A percentile compares a stretch with the other conserved stretches of the same genome.
These are phyloP conservation scores for Gnomoniopsis smithogilvyi DNA, from an alignment of 2,329 filamentous ascomycete genomes.

Conservation along the genomic window DNA sequence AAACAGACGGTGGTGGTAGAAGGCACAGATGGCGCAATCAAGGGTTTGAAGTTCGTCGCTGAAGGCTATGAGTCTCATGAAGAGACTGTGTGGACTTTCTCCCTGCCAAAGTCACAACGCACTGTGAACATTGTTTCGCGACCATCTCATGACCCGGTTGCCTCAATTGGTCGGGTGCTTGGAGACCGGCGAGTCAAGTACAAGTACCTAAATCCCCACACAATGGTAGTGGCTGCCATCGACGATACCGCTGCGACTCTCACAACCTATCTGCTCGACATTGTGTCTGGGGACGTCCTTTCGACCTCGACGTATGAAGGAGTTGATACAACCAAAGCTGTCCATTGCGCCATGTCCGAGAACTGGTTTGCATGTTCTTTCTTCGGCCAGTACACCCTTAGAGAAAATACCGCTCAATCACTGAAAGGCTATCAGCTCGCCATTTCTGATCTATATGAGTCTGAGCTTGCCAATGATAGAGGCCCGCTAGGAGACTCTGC, in stretches of 20 bases:
- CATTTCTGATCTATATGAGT: constrained; percentile 88
- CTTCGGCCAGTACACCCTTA: constrained; percentile 58
- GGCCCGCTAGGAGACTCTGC: constrained; percentile 67
- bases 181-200: constrained; percentile 92
- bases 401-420: constrained; percentile 49
- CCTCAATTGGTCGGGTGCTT: constrained; percentile 91
- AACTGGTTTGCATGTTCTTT: constrained; percentile 95
- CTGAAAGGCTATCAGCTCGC: constrained; percentile 85
- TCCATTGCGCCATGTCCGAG: constrained; percentile 79
- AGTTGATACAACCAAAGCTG: constrained; percentile 70
- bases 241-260: constrained; percentile 57
- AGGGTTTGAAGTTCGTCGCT: constrained; percentile 51
- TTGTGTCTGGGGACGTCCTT: constrained; percentile 78
- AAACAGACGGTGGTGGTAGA: constrained; percentile 54
- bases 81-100: constrained; percentile 69
- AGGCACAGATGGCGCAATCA: constrained; percentile 45
- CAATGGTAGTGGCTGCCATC: constrained; percentile 70
- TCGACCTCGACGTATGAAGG: constrained; percentile 67
- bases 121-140: constrained; percentile 67
- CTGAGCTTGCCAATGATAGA: constrained; percentile 76
- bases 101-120: constrained; percentile 61
- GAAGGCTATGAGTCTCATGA: constrained; percentile 39
- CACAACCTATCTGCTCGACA: constrained; percentile 78
- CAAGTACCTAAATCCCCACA: constrained; percentile 93
- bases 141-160: constrained; percentile 78